phyloP scores from a whole-genome alignment of 2,329 filamentous ascomycete genomes.

The Fusarium pseudoanthophilum region DNA sequence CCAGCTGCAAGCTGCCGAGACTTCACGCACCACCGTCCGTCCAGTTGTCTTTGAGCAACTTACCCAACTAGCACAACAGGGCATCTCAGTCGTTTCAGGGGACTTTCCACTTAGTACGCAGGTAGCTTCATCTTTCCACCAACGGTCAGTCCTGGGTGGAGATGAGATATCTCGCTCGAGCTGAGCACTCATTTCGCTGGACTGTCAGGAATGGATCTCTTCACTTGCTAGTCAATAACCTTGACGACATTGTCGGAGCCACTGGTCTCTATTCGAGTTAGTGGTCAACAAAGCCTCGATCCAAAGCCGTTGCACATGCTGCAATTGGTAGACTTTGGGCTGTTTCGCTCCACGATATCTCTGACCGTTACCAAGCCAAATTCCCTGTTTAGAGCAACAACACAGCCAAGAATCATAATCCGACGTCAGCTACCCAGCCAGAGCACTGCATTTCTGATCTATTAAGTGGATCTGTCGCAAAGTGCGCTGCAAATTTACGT shows the following conservation, averaged over 20 bases:
- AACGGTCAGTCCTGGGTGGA: constrained; percentile 34
- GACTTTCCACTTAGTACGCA: constrained; percentile 28
- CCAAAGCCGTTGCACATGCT: background rate
- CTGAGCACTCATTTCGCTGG: constrained; percentile 30
- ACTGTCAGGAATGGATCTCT: constrained; percentile 22
- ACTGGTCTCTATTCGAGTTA: constrained; percentile 13
- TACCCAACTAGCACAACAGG: constrained; percentile 28
- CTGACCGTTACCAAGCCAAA: constrained; percentile 19
- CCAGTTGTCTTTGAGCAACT: constrained; percentile 12
- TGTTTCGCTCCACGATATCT: constrained; percentile 28
- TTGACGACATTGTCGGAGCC: constrained; percentile 14
- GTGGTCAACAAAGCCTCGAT: constrained; percentile 8
- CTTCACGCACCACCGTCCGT: constrained; percentile 14
- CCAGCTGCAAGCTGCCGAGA: constrained; percentile 34
- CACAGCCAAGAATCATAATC: constrained; percentile 28
- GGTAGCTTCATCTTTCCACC: constrained; percentile 36
- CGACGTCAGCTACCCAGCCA: constrained; percentile 30
- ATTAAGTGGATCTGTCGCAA: constrained; percentile 21
- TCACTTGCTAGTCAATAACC: constrained; percentile 21
- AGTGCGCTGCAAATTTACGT: constrained; percentile 41
- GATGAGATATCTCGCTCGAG: constrained; percentile 34
- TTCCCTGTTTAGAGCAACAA: constrained; percentile 36
- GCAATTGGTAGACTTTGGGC: constrained; percentile 10
- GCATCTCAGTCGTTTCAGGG: constrained; percentile 34
- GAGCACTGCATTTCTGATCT: constrained; percentile 20